A percentile compares a stretch with the other conserved stretches of the same genome.
Conservation (phyloP, 352 stramenopile genomes). For the Vaucheria bursata region DNA sequence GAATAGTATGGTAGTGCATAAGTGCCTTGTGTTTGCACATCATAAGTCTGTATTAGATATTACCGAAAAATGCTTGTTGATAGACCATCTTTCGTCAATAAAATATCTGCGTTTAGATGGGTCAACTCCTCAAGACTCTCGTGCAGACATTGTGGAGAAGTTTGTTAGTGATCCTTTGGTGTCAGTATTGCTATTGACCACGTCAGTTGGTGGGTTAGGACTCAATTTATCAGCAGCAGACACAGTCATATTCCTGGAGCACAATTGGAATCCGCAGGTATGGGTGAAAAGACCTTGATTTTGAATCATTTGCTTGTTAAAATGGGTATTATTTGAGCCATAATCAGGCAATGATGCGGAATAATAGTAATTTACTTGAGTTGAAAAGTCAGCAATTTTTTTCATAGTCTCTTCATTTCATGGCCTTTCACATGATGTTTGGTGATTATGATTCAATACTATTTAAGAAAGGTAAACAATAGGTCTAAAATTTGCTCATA, state of each 20-base stretch:
- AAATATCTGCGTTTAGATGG: conserved; percentile 83
- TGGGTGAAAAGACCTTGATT: neutral
- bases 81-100: conserved; percentile 34
- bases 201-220: conserved; percentile 81
- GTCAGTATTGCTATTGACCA: conserved; percentile 89
- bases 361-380: too few relatives aligned
- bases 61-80: conserved; percentile 47
- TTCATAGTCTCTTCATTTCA: too few relatives aligned
- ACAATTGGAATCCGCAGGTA: conserved; percentile 93
- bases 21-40: conserved; percentile 41
- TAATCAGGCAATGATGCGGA: too few relatives aligned
- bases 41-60: conserved; percentile 37
- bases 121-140: conserved; percentile 59
- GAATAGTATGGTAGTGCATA: neutral
- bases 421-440: too few relatives aligned
- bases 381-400: too few relatives aligned
- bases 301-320: conserved; percentile 50
- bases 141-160: conserved; percentile 66
- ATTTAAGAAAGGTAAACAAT: too few relatives aligned
- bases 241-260: conserved; percentile 94
- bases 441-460: too few relatives aligned
- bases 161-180: conserved; percentile 85
- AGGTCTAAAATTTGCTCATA: too few relatives aligned
- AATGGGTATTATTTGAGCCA: too few relatives aligned
- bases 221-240: conserved; percentile 91